These are phyloP conservation scores for Diplodia sapinea DNA, from an alignment of 2,329 filamentous ascomycete genomes.

Conservation along the genomic window DNA sequence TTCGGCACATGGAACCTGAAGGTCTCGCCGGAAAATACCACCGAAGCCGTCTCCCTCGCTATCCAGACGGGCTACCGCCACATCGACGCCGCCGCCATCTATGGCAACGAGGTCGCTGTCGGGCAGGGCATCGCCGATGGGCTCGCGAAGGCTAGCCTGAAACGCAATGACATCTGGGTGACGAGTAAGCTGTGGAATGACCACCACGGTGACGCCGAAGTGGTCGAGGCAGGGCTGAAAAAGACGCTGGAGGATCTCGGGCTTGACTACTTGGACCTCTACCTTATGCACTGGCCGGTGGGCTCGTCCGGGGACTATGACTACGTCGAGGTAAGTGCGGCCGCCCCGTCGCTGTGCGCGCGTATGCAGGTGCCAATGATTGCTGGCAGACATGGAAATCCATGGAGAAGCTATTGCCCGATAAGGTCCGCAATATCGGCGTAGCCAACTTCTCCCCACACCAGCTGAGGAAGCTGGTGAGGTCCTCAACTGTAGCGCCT, in stretches of 20 bases:
- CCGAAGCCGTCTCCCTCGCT: conserved; percentile 46
- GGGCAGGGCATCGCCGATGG: conserved; percentile 51
- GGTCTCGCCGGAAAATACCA: conserved; percentile 41
- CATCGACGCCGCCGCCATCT: conserved; percentile 56
- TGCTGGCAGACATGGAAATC: conserved; percentile 66
- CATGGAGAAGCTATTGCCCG: conserved; percentile 66
- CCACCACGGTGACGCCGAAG: conserved; percentile 21
- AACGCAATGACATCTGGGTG: conserved; percentile 47
- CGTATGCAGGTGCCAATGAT: conserved; percentile 15
- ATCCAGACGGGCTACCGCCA: conserved; percentile 60
- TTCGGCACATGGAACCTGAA: conserved; percentile 49
- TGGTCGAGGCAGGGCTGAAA: conserved; percentile 39
- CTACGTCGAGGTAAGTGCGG: conserved; percentile 28
- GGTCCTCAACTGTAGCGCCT: conserved; percentile 66
- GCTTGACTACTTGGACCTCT: conserved; percentile 50
- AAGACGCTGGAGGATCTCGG: conserved; percentile 47
- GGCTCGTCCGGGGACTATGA: conserved; percentile 33
- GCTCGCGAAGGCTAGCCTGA: conserved; percentile 41
- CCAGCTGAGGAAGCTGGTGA: conserved; percentile 56
- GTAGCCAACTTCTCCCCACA: conserved; percentile 75
- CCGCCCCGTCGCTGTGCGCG: not conserved
- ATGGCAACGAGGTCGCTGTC: conserved; percentile 53
- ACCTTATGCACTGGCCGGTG: conserved; percentile 52
- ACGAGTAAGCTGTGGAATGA: conserved; percentile 49
- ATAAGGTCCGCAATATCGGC: conserved; percentile 72